phyloP scores from a whole-genome alignment of 2,329 filamentous ascomycete genomes.

The Trichoderma afroharzianum region DNA sequence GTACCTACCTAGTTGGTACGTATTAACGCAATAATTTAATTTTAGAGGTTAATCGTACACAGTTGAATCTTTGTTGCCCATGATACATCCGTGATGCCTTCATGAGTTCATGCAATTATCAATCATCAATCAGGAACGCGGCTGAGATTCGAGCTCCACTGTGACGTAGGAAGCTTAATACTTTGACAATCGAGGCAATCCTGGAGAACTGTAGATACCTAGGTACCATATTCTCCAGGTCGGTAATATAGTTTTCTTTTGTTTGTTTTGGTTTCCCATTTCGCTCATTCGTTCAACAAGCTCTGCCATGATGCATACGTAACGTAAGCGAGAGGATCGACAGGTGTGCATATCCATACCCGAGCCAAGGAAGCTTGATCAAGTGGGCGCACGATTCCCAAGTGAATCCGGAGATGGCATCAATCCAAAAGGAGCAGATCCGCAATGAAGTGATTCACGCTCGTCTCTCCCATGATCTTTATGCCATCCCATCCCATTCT shows the following conservation, averaged over 20 bases:
- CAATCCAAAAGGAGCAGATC: not conserved
- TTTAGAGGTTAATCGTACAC: not conserved
- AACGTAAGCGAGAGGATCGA: conserved; percentile 8
- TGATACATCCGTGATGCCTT: not conserved
- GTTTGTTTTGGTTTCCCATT: not conserved
- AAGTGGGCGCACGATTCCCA: not conserved
- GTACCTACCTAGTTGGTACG: not conserved
- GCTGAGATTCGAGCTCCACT: not conserved
- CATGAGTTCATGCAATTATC: not conserved
- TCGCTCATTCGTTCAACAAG: not conserved
- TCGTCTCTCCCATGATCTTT: not conserved
- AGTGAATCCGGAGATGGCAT: not conserved
- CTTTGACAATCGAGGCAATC: not conserved
- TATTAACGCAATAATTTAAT: not conserved
- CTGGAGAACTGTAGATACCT: not conserved
- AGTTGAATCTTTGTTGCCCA: not conserved
- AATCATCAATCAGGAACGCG: not conserved
- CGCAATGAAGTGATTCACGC: not conserved
- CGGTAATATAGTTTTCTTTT: not conserved
- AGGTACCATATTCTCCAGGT: not conserved
- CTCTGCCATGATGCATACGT: not conserved
- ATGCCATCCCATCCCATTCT: not conserved
- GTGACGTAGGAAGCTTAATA: not conserved
- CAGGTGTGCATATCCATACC: not conserved
- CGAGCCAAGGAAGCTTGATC: conserved; percentile 2